Evolutionary conservation across 306 rosid genomes (phyloP).

Genomic region (Benincasa hispida): DNA sequence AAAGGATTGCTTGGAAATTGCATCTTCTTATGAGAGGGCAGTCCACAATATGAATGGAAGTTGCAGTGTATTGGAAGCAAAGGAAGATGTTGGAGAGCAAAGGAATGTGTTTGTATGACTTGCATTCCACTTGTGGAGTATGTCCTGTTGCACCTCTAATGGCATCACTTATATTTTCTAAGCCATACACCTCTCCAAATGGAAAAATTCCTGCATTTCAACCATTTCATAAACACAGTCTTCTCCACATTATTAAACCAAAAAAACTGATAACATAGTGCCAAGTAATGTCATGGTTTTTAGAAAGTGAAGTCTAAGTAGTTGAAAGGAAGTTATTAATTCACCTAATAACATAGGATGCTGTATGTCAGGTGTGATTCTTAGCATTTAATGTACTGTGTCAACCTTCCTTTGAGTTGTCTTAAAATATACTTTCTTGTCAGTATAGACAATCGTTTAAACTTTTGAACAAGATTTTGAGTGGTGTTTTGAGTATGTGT

Average conservation of each 20-base stretch:
- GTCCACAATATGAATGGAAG: conserved; percentile 5
- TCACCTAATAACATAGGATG: not conserved
- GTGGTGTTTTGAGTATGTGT: not conserved
- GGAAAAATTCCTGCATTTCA: conserved; percentile 9
- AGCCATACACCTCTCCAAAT: conserved; percentile 10
- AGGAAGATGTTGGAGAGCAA: conserved; percentile 15
- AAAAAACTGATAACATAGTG: not conserved
- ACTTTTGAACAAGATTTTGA: not conserved
- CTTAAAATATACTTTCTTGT: not conserved
- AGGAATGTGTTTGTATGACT: conserved; percentile 8
- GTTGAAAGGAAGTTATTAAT: not conserved
- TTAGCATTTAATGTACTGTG: not conserved
- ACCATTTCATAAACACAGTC: not conserved
- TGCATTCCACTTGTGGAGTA: conserved; percentile 11
- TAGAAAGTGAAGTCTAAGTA: not conserved
- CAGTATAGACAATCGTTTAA: not conserved
- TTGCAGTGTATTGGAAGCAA: conserved; percentile 7
- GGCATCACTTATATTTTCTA: conserved; percentile 1
- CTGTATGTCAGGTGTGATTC: not conserved
- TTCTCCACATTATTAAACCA: too few relatives aligned
- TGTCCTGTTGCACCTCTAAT: conserved; percentile 12
- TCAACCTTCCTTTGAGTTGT: not conserved
- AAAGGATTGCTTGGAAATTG: not conserved
- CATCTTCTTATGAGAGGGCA: conserved; percentile 12
- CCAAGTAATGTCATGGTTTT: not conserved